A percentile compares a stretch with the other conserved stretches of the same genome.
Evolutionary conservation across 352 stramenopile genomes (phyloP).

Genomic region (Phytophthora syringae): DNA sequence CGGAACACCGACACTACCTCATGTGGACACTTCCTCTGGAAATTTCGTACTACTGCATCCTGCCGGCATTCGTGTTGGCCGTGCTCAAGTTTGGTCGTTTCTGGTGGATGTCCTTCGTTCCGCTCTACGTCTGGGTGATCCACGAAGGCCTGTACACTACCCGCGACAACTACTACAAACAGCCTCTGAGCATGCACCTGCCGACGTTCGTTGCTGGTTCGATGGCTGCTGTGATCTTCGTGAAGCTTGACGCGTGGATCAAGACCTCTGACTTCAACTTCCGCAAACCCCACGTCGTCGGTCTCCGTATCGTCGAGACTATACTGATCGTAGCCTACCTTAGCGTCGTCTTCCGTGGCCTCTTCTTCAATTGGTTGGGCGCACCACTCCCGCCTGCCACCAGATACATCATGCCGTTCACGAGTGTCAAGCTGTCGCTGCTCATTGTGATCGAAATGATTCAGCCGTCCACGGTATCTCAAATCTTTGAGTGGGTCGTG

Average conservation of each 20-base stretch:
- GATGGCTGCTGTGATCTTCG: constrained; percentile 17
- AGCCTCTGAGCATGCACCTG: constrained; percentile 4
- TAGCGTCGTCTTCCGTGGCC: too few species aligned
- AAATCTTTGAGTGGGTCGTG: constrained; percentile 39
- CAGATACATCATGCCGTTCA: too few species aligned
- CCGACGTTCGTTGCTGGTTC: constrained; percentile 8
- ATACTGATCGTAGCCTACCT: too few species aligned
- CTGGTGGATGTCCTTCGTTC: constrained; percentile 16
- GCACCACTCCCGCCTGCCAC: too few species aligned
- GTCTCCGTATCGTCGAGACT: constrained; percentile 13
- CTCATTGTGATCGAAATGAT: constrained; percentile 45
- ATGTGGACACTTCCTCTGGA: too few species aligned
- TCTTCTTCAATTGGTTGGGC: too few species aligned
- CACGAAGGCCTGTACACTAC: constrained; percentile 9
- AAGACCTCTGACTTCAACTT: constrained; percentile 12
- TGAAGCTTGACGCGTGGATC: constrained; percentile 19
- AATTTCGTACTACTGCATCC: not conserved
- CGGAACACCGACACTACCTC: too few species aligned
- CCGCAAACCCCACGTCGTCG: constrained; percentile 1
- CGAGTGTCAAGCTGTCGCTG: too few species aligned
- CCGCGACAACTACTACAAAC: not conserved
- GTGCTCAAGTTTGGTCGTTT: constrained; percentile 17
- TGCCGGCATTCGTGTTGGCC: constrained; percentile 8
- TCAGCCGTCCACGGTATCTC: constrained; percentile 23
- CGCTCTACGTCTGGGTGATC: constrained; percentile 8